Base-by-base conservation (phyloP, 2,329 filamentous ascomycete genomes). In the Lasiodiplodia citricola region DNA sequence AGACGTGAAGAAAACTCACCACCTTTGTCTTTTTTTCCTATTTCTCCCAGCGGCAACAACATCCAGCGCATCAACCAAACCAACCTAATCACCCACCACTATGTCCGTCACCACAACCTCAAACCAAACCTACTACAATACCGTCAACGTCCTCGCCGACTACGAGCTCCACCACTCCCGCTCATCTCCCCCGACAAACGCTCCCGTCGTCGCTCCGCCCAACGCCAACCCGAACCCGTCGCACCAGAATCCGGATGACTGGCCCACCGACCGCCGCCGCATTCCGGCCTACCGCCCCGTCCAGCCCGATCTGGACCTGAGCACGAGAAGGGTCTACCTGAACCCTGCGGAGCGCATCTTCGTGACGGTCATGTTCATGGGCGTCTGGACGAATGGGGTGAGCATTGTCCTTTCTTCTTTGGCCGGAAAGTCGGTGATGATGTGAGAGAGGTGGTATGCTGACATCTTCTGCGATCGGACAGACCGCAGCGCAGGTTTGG, bases 301-400 rank as follows among this genome's bases (percentile, higher is more conserved):
- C 0, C 83, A 86, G 67, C 78, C 75, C 3, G 72, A 82, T 47
- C 74, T 85, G 7, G 80, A 84, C 70, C 75, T 79, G 60, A 76
- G 73, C 3, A 75, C 82, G 63, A 74, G 85, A n/a, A 77, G 83
- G 3, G 80, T 80, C 0, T 84, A 83, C 50, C 74, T 73, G n/a
- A 85, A 82, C 72, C 71, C 70, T 1, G 75, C 78, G 6, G 86
- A 87, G 73, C 75, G 75, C 52, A 79, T 77, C 7, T 87, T 87
- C 72, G 78, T 87, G 21, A 74, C 78, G 23, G 75, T 83, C 0
- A 87, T 87, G 85, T 84, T 87, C 70, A 80, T 79, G 35, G 85
- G 82, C 6, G 80, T 84, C 14, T 79, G 77, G 71, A 72, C 82
- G 57, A 81, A 84, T 72, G 81, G 80, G 69, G 80, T 83, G 71